Evolutionary conservation across 306 rosid genomes (phyloP).

Genomic region (Betula pendula): DNA sequence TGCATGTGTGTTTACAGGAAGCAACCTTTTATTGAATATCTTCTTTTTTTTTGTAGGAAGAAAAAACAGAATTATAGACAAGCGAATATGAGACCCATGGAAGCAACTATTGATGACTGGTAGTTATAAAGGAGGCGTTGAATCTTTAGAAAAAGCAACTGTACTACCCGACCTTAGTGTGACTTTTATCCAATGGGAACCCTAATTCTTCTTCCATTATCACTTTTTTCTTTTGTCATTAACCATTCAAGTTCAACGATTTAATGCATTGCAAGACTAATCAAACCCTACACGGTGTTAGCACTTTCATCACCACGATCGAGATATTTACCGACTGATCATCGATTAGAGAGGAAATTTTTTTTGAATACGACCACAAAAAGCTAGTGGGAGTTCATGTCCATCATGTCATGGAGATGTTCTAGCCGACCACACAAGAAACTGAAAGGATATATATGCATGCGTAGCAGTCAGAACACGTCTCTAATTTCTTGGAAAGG

Average conservation of each 20-base stretch:
- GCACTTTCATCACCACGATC: constrained; percentile 15
- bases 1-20: neutral
- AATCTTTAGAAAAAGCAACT: neutral
- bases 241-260: constrained; percentile 5
- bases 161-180: no score
- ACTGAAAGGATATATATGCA: neutral
- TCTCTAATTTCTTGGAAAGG: neutral
- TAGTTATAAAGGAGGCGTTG: neutral
- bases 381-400: constrained; percentile 11
- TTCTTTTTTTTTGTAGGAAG: no score
- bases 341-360: neutral
- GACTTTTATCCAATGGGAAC: no score
- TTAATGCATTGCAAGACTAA: neutral
- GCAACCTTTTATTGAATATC: neutral
- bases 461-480: neutral
- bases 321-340: constrained; percentile 31
- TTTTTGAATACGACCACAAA: neutral
- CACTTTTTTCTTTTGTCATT: constrained; percentile 22
- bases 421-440: constrained; percentile 20
- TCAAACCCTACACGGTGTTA: neutral
- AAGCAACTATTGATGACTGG: constrained; percentile 6
- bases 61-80: neutral
- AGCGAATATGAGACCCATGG: neutral
- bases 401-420: constrained; percentile 16
- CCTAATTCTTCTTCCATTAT: neutral